Conservation (phyloP, 2,329 filamentous ascomycete species). For the Epichloe brachyelytri region DNA sequence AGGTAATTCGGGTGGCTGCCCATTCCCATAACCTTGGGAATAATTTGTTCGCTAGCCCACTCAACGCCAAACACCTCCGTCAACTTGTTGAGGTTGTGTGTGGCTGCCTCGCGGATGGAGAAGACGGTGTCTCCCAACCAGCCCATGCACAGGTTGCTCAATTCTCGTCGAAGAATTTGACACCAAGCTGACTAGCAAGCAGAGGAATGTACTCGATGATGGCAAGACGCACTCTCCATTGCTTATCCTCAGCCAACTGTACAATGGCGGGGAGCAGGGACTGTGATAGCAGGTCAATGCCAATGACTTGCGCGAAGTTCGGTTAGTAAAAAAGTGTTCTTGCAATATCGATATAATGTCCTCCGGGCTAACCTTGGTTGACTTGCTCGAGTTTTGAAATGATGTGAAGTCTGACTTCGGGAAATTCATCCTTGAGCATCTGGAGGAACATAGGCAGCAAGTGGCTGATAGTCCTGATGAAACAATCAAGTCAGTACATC, state of each 20-base stretch:
- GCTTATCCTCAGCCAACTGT: slow-evolving; percentile 95
- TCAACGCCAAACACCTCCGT: slow-evolving; percentile 97
- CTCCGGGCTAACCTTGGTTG: slow-evolving; percentile 60
- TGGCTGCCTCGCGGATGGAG: slow-evolving; percentile 94
- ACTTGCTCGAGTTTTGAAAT: slow-evolving; percentile 99
- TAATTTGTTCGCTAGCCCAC: slow-evolving; percentile 93
- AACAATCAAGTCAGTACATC: background rate
- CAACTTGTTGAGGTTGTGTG: slow-evolving; percentile 93
- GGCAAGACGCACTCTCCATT: slow-evolving; percentile 93
- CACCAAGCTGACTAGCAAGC: slow-evolving; percentile 86
- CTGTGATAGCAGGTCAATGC: slow-evolving; percentile 91
- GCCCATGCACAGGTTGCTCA: slow-evolving; percentile 91
- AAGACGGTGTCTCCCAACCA: slow-evolving; percentile 98
- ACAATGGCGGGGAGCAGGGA: slow-evolving; percentile 95
- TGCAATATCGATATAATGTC: background rate
- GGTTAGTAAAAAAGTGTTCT: background rate
- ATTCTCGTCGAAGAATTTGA: slow-evolving; percentile 95
- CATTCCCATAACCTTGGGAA: slow-evolving; percentile 98
- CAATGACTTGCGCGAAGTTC: slow-evolving; percentile 59
- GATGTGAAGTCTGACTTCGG: slow-evolving; percentile 94
- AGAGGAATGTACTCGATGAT: slow-evolving; percentile 99
- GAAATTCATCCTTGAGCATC: slow-evolving; percentile 99
- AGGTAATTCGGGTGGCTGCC: slow-evolving; percentile 97
- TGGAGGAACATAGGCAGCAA: slow-evolving; percentile 96
- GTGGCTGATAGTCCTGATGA: slow-evolving; percentile 78